Conservation (phyloP, 495 filamentous ascomycete species). For the Penicillium argentinense region DNA sequence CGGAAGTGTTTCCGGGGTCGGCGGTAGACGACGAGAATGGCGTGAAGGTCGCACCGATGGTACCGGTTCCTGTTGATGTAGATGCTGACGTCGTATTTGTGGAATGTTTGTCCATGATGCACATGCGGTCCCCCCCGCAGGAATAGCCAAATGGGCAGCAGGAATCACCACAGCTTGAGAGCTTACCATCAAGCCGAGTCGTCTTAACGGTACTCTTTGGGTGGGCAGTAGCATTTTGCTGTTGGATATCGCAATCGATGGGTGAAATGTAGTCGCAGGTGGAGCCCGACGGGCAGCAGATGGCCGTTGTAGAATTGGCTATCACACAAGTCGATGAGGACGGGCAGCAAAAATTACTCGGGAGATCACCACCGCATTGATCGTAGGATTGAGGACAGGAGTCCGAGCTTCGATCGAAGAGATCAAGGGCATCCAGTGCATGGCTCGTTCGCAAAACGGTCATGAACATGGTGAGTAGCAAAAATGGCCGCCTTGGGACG, state of each 20-base stretch:
- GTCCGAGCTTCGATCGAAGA: slow-evolving; percentile 32
- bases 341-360: slow-evolving; percentile 75
- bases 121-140: slow-evolving; percentile 54
- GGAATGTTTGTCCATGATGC: slow-evolving; percentile 39
- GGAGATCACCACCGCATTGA: slow-evolving; percentile 58
- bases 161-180: slow-evolving; percentile 56
- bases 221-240: slow-evolving; percentile 61
- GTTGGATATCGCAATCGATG: slow-evolving; percentile 67
- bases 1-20: slow-evolving; percentile 11
- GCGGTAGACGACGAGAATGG: slow-evolving; percentile 20
- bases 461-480: slow-evolving; percentile 29
- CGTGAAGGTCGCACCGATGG: slow-evolving; percentile 19
- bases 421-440: slow-evolving; percentile 26
- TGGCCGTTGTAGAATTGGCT: slow-evolving; percentile 62
- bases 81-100: slow-evolving; percentile 30
- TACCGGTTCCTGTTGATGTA: slow-evolving; percentile 28
- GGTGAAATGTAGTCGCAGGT: slow-evolving; percentile 66
- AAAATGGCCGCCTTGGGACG: slow-evolving; percentile 6
- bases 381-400: slow-evolving; percentile 49
- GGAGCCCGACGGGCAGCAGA: slow-evolving; percentile 71
- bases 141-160: slow-evolving; percentile 82
- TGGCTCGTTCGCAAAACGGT: slow-evolving; percentile 27
- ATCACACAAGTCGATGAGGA: slow-evolving; percentile 58
- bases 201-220: slow-evolving; percentile 69
- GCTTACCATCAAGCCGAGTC: slow-evolving; percentile 55